These are phyloP conservation scores for Trichoderma asperelloides DNA, from an alignment of 495 filamentous ascomycete genomes.

Conservation along the genomic window DNA sequence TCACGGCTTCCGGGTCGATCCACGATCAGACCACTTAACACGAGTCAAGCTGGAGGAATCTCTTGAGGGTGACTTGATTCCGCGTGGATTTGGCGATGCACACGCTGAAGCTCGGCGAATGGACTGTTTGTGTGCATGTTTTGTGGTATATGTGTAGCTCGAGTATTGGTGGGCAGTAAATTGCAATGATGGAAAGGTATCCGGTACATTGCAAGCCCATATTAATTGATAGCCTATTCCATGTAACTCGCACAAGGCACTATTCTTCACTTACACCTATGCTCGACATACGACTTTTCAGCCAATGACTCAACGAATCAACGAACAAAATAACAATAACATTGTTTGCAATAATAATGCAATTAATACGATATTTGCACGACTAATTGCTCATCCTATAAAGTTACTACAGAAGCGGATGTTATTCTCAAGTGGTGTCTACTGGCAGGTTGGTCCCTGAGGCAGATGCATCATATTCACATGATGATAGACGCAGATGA, in stretches of 20 bases:
- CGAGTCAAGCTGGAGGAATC: background rate
- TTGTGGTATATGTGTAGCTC: too few species aligned
- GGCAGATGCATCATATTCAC: too few species aligned
- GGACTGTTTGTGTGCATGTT: background rate
- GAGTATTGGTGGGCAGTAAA: too few species aligned
- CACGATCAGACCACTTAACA: constrained; percentile 4
- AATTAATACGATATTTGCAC: too few species aligned
- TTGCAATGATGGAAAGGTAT: too few species aligned
- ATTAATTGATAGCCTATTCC: too few species aligned
- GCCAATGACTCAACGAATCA: background rate
- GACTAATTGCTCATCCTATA: too few species aligned
- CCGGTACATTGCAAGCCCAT: too few species aligned
- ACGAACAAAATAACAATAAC: background rate
- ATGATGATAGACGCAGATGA: background rate
- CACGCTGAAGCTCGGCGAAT: background rate
- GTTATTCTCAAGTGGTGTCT: too few species aligned
- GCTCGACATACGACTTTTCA: background rate
- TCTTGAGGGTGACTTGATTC: background rate
- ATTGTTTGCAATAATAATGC: background rate
- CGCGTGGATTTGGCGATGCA: background rate
- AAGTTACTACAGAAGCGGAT: too few species aligned
- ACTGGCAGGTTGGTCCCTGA: too few species aligned
- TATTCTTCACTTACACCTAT: background rate
- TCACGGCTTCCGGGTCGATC: background rate
- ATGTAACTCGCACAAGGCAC: background rate